Base-by-base conservation (phyloP, 2,329 filamentous ascomycete species). In the Cladobotryum mycophilum region DNA sequence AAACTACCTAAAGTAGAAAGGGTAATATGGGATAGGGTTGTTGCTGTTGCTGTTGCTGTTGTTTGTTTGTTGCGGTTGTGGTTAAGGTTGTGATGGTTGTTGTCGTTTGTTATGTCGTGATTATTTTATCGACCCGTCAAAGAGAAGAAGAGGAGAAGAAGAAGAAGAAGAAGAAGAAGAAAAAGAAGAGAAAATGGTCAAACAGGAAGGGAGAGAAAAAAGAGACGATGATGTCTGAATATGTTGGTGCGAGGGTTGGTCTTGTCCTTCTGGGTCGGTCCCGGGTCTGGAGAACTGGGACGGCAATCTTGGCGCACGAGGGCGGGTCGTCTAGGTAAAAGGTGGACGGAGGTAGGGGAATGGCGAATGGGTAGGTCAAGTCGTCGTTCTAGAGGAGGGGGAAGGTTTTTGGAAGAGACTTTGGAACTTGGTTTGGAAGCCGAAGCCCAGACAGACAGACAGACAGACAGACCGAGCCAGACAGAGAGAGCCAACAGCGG, bases 271-370 rank as follows among this genome's bases (percentile, higher is more conserved):
- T 7, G 25, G 25, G 25, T 30, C 25, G 25, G 25, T 30, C 25
- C 38, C 12, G 38, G 38, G 38, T n/a, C 38, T 41, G 38, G 44
- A 52, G 50, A 52, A 42, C 41, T 38, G 8, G 45, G 45, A 47
- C 45, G 35, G 45, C 45, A 40, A 33, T 9, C 47, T 49, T 53
- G 51, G 51, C 51, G 51, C 51, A 49, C 47, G 52, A 30, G 52
- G 52, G 52, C 52, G 52, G 52, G 52, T 53, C 52, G 12, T 44
- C 41, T 25, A 30, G 20, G 41, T 8, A 30, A 30, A 30, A 30
- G 25, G 25, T 11, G 9, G 25, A 11, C 25, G 9, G 25, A 8
- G 4, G 25, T 30, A 30, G 25, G 25, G 25, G 25, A 30, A 30
- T 30, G 25, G 25, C 20, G 20, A 20, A 20, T 20, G 20, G 20